phyloP scores from a whole-genome alignment of 805 yeast genomes.

The Saturnispora sekii region DNA sequence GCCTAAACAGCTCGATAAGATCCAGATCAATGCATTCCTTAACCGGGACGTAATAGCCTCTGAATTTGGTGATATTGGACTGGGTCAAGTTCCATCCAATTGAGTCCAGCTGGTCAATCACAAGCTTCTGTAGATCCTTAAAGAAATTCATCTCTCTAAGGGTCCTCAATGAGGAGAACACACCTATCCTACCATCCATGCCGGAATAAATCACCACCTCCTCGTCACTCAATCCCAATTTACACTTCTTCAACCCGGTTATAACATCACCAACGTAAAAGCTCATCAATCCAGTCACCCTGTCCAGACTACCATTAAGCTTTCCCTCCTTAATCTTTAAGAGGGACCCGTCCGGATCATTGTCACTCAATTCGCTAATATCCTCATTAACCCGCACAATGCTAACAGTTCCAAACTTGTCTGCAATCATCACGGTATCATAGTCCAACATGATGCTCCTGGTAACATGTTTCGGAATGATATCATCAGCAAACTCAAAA shows the following conservation, averaged over 20 bases:
- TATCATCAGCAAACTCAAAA: conserved; percentile 61
- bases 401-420: conserved; percentile 74
- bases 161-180: conserved; percentile 56
- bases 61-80: conserved; percentile 54
- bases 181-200: conserved; percentile 73
- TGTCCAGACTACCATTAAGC: conserved; percentile 43
- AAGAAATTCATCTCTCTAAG: conserved; percentile 54
- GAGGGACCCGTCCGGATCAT: conserved; percentile 37
- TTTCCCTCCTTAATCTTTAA: conserved; percentile 25
- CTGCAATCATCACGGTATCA: conserved; percentile 75
- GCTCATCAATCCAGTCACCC: conserved; percentile 44
- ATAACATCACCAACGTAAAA: conserved; percentile 64
- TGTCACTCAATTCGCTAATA: conserved; percentile 38
- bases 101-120: conserved; percentile 28
- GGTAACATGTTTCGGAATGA: conserved; percentile 57
- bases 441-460: conserved; percentile 53
- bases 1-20: conserved; percentile 50
- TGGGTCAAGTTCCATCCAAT: conserved; percentile 36
- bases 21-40: conserved; percentile 84
- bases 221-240: conserved; percentile 50
- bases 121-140: conserved; percentile 39
- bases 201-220: conserved; percentile 66
- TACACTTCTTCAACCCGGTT: conserved; percentile 46
- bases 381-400: conserved; percentile 52
- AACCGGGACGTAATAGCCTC: conserved; percentile 77